These are phyloP conservation scores for Candida orba DNA, from an alignment of 805 yeast species.

Conservation along the genomic window DNA sequence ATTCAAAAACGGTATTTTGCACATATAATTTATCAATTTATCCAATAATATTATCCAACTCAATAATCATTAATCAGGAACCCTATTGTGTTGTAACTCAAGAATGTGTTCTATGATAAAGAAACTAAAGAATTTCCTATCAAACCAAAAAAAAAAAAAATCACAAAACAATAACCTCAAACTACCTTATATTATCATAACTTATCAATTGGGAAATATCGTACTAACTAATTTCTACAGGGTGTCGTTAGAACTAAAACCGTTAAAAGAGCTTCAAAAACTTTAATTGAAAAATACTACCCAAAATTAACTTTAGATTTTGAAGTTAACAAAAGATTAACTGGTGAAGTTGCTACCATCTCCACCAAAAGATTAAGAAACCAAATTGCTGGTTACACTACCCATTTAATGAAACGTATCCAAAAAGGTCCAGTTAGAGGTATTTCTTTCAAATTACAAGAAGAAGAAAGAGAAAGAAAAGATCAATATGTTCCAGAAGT, in stretches of 20 bases:
- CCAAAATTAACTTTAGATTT: conserved; percentile 99
- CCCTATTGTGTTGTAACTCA: too few species aligned
- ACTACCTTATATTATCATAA: background rate
- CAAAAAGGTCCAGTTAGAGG: conserved; percentile 99
- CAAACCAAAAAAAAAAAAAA: too few species aligned
- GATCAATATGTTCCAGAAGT: conserved; percentile 99
- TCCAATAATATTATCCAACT: too few species aligned
- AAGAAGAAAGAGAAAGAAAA: conserved; percentile 99
- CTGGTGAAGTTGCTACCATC: conserved; percentile 96
- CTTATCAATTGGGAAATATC: background rate
- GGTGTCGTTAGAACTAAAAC: conserved; percentile 99
- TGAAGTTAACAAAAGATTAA: conserved; percentile 99
- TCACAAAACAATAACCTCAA: too few species aligned
- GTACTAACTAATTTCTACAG: conserved; percentile 34
- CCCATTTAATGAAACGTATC: conserved; percentile 99
- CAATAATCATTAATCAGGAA: too few species aligned
- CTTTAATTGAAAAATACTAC: conserved; percentile 98
- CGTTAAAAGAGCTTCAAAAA: conserved; percentile 99
- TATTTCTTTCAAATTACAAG: conserved; percentile 99
- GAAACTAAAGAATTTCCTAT: too few species aligned
- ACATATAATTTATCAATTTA: too few species aligned
- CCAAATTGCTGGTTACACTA: conserved; percentile 99
- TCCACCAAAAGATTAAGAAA: conserved; percentile 99
- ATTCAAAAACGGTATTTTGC: too few species aligned
- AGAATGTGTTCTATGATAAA: too few species aligned